Evolutionary conservation across 2,329 filamentous ascomycete genomes (phyloP).

Genomic region (Curvularia spicifera): DNA sequence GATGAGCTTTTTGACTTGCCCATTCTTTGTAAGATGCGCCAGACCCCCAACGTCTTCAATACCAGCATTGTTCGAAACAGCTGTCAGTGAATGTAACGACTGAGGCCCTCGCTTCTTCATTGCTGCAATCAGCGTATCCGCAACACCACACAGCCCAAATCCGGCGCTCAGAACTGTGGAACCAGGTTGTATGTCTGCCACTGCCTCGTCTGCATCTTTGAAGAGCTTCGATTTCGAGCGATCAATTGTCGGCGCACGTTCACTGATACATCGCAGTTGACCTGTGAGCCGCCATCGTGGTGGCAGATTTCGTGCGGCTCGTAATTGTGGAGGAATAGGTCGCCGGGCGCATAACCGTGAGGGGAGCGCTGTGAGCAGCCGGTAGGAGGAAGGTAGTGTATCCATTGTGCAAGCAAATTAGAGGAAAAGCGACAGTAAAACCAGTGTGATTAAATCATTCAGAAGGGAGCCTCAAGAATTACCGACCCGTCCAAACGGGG

Average conservation of each 20-base stretch:
- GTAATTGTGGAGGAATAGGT: constrained; percentile 38
- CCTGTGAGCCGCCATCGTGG: constrained; percentile 32
- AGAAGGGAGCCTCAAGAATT: constrained; percentile 8
- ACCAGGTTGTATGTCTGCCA: constrained; percentile 46
- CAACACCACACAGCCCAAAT: constrained; percentile 50
- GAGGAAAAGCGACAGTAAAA: not conserved
- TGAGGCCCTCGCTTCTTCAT: constrained; percentile 41
- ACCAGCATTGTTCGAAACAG: constrained; percentile 82
- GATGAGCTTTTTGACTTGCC: constrained; percentile 74
- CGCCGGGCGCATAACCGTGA: constrained; percentile 37
- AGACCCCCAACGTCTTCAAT: constrained; percentile 69
- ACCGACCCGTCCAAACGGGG: constrained; percentile 4
- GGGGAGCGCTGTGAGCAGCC: constrained; percentile 39
- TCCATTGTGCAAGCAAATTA: constrained; percentile 34
- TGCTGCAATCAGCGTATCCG: constrained; percentile 49
- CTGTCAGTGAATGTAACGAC: constrained; percentile 62
- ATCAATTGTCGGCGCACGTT: constrained; percentile 40
- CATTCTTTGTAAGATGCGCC: constrained; percentile 69
- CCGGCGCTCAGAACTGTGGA: constrained; percentile 49
- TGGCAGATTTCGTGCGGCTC: constrained; percentile 25
- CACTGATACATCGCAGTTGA: constrained; percentile 34
- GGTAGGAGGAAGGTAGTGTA: constrained; percentile 35
- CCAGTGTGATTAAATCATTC: constrained; percentile 5
- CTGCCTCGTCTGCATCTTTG: constrained; percentile 47
- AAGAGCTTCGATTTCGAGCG: constrained; percentile 48